Base-by-base conservation (phyloP, 202 grass and related monocot species). In the Brachypodium distachyon region DNA sequence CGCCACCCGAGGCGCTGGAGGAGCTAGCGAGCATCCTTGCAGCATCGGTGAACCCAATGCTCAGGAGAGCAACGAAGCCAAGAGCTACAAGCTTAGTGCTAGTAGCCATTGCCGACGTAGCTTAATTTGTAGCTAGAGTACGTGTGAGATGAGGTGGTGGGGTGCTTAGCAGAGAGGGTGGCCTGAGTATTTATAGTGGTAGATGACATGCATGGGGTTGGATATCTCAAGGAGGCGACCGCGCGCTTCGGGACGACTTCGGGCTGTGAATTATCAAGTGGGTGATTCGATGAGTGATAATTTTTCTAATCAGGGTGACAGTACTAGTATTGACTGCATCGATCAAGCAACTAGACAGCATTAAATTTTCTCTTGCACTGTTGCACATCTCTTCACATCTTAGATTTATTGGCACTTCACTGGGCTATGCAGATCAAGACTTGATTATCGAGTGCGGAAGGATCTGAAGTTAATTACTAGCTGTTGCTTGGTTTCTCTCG, bases 61-160 rank as follows among this genome's bases (percentile, higher is more conserved):
- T 75, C 36, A 88, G 29, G 53, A 87, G 85, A 19, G 79, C 68
- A 25, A 47, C 36, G 46, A 87, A 73, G 44, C 80, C 69, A 7
- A 83, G 68, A 69, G 74, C 80, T 41, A 74, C 74, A 39, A 79
- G 80, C 69, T 83, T 88, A 14, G 43, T 75, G 39, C 50, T 53
- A 25, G 62, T 50, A 62, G 85, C 75, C 85, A 88, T 88, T 43
- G 69, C 54, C 18, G 55, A 46, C 34, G 64, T n/a, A n/a, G n/a
- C n/a, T n/a, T n/a, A n/a, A n/a, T n/a, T n/a, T n/a, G n/a, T n/a
- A n/a, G n/a, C n/a, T n/a, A n/a, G n/a, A n/a, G n/a, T n/a, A n/a
- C n/a, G n/a, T 44, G 83, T 62, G 61, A 48, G 11, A 6, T 7
- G 32, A 51, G n/a, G n/a, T n/a, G n/a, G 58, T 52, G 66, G 73